Evolutionary conservation across 164 flowering plant species (phyloP).

Genomic region (Cinnamomum micranthum): DNA sequence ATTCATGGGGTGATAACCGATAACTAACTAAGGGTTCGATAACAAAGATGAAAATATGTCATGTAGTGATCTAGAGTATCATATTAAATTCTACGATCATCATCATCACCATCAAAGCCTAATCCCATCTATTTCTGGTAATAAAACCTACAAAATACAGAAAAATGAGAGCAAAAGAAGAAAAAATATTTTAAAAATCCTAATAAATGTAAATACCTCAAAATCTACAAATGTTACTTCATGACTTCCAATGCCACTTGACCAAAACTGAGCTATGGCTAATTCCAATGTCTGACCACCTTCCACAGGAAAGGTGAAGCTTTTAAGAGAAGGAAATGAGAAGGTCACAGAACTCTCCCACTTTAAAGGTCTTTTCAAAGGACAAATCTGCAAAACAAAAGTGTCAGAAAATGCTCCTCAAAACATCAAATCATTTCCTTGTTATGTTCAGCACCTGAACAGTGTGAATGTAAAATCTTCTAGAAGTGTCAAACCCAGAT

Average conservation of each 20-base stretch:
- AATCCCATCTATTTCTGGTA: too few species aligned
- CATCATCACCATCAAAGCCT: too few species aligned
- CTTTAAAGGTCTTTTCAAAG: constrained; percentile 80
- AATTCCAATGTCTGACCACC: constrained; percentile 90
- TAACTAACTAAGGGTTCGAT: too few species aligned
- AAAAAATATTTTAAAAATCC: neutral
- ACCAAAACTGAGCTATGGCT: constrained; percentile 94
- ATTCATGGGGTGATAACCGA: too few species aligned
- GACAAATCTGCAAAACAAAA: constrained; percentile 55
- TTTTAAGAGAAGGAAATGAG: constrained; percentile 73
- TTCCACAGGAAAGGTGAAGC: constrained; percentile 68
- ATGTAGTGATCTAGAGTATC: too few species aligned
- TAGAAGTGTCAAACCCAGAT: constrained; percentile 74
- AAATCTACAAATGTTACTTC: constrained; percentile 71
- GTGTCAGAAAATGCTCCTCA: neutral
- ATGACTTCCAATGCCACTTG: constrained; percentile 90
- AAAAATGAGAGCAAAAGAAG: neutral
- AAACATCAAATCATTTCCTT: neutral
- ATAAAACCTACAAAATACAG: neutral
- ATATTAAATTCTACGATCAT: too few species aligned
- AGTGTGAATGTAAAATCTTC: constrained; percentile 78
- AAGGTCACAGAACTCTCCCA: constrained; percentile 80
- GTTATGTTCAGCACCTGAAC: constrained; percentile 57
- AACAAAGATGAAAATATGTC: too few species aligned
- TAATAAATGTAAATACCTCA: constrained; percentile 49